Conservation (phyloP, 208 protist species). For the Spongospora subterranea region DNA sequence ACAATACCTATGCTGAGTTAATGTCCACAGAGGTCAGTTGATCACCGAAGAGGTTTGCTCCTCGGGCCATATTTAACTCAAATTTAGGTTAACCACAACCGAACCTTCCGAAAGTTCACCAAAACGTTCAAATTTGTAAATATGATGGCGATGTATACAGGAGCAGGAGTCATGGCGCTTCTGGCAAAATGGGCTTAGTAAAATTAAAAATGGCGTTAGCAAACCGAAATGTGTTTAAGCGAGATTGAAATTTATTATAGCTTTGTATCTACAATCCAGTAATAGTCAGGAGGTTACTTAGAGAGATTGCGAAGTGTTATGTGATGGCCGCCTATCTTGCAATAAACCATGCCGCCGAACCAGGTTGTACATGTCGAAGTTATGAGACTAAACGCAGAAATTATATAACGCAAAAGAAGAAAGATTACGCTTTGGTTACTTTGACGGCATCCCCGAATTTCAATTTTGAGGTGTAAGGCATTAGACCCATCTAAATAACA, state of each 20-base stretch:
- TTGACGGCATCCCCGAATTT: neutral
- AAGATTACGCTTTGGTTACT: neutral
- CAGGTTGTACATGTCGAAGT: neutral
- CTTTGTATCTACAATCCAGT: no score
- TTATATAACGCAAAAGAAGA: neutral
- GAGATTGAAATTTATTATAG: no score
- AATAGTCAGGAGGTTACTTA: no score
- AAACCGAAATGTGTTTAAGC: no score
- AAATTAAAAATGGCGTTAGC: no score
- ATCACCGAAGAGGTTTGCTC: neutral
- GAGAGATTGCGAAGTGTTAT: no score
- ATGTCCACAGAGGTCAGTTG: neutral
- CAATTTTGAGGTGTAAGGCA: neutral
- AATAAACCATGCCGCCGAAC: neutral
- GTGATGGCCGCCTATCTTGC: no score
- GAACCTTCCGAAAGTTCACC: conserved; percentile 2
- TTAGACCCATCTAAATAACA: conserved; percentile 17
- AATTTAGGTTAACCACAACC: conserved; percentile 38
- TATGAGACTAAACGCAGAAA: neutral
- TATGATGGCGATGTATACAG: conserved; percentile 16
- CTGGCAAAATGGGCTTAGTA: conserved; percentile 41
- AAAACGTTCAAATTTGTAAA: neutral
- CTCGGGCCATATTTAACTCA: neutral
- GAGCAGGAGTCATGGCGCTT: neutral
- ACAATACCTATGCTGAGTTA: conserved; percentile 51